phyloP scores from a whole-genome alignment of 495 filamentous ascomycete genomes.

The Corynascus novoguineensis region DNA sequence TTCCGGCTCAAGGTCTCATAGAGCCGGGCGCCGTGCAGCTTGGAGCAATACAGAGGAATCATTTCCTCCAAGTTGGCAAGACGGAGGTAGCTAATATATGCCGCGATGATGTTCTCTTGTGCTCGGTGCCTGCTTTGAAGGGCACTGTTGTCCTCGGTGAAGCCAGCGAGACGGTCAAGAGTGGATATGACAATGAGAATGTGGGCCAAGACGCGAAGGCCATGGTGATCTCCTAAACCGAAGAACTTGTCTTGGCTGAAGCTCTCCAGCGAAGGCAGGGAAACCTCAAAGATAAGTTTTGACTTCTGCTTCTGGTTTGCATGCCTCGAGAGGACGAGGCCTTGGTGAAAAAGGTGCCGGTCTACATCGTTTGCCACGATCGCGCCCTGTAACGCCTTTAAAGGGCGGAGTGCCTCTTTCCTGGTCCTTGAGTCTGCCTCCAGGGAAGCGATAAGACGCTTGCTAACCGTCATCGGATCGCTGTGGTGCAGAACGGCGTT shows the following conservation, averaged over 20 bases:
- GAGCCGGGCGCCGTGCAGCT: conserved; percentile 49
- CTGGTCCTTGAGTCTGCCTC: conserved; percentile 42
- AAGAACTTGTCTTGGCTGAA: conserved; percentile 41
- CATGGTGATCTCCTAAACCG: conserved; percentile 48
- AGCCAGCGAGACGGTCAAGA: conserved; percentile 49
- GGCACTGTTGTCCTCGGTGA: conserved; percentile 31
- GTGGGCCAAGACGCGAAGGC: conserved; percentile 58
- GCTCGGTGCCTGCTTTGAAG: conserved; percentile 25
- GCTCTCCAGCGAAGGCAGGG: conserved; percentile 23
- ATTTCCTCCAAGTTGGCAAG: conserved; percentile 62
- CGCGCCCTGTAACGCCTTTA: conserved; percentile 62
- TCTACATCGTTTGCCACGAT: conserved; percentile 55
- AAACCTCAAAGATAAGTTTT: conserved; percentile 42
- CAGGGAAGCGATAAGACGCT: conserved; percentile 47
- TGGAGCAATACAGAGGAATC: conserved; percentile 80
- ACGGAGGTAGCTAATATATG: conserved; percentile 74
- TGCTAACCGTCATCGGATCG: conserved; percentile 44
- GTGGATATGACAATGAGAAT: conserved; percentile 43
- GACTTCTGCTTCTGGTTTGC: conserved; percentile 47
- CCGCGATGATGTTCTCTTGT: conserved; percentile 64
- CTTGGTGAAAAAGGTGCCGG: conserved; percentile 53
- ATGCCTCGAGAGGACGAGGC: conserved; percentile 48
- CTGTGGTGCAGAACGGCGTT: conserved; percentile 48
- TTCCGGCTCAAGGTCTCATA: conserved; percentile 52
- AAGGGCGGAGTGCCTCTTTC: conserved; percentile 47